Evolutionary conservation across 495 filamentous ascomycete species (phyloP).

Genomic region (Aspergillus conjunctus): DNA sequence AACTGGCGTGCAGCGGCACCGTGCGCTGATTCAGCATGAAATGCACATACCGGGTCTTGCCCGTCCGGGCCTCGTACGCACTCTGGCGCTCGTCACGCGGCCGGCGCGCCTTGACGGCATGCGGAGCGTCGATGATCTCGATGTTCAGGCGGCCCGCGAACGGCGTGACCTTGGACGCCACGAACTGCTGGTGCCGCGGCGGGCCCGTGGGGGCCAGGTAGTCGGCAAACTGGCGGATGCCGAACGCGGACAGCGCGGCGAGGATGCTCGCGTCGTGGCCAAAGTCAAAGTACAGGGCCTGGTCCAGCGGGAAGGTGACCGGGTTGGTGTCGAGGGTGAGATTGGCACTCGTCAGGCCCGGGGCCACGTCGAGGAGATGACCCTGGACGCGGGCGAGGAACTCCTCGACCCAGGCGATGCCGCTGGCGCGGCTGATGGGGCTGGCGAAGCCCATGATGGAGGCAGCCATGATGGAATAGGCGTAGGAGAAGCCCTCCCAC

Average conservation of each 20-base stretch:
- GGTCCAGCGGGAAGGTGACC: constrained; percentile 50
- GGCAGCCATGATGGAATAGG: constrained; percentile 53
- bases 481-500: too few relatives aligned
- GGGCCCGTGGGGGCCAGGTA: constrained; percentile 45
- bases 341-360: constrained; percentile 53
- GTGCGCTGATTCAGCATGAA: constrained; percentile 68
- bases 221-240: constrained; percentile 53
- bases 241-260: constrained; percentile 50
- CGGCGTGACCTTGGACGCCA: constrained; percentile 58
- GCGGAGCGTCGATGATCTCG: constrained; percentile 61
- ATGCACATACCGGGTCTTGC: constrained; percentile 60
- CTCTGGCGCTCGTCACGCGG: constrained; percentile 13
- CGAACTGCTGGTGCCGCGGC: constrained; percentile 50
- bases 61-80: constrained; percentile 23
- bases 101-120: constrained; percentile 40
- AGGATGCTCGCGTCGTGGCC: constrained; percentile 37
- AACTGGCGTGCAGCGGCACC: constrained; percentile 57
- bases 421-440: constrained; percentile 58
- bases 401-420: constrained; percentile 62
- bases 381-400: constrained; percentile 57
- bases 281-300: constrained; percentile 48
- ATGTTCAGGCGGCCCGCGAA: constrained; percentile 65
- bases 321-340: constrained; percentile 51
- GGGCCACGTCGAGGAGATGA: constrained; percentile 50
- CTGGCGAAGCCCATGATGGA: constrained; percentile 54